Base-by-base conservation (phyloP, 2,329 filamentous ascomycete genomes). In the Fusarium domesticum region DNA sequence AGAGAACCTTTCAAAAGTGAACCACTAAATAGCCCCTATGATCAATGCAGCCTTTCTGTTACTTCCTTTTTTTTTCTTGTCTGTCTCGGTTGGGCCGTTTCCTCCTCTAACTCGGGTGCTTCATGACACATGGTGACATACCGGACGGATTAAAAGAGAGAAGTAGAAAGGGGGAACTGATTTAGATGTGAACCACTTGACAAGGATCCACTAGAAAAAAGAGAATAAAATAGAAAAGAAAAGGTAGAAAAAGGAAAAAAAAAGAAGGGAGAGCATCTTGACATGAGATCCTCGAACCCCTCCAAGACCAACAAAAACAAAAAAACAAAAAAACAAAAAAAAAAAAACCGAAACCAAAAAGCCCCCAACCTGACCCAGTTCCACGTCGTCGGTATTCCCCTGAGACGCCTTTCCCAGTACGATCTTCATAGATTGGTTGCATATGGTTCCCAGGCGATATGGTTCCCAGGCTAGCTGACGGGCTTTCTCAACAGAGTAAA, bases 321-420 rank as follows among this genome's bases (percentile, higher is more conserved):
- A 23, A 37, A 42, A 23, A 23, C 6, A 23, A 28, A 28, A 28
- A 28, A 12, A 11, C 23, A 8, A 5, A 23, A 16, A 18, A 28
- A 33, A 32, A 41, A 32, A 38, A 17, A 39, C 38, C 38, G 36
- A 42, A 39, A 45, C 44, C 47, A 37, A 51, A 47, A 53, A 58
- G 51, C 42, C 53, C 50, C 23, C 23, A 28, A 37, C 44, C 43
- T 40, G 57, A 53, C 61, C 62, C 62, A 51, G 60, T 56, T 48
- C 63, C 63, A 58, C 56, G 62, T 64, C 57, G 45, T 60, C 57
- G 61, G 63, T 57, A 51, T 45, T 32, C 40, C 35, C 30, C 42
- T 35, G 39, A 25, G 33, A 25, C 41, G 15, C 37, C 44, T 42
- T 53, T 38, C 36, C 18, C 17, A 14, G 30, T 35, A 28, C n/a